Conservation (phyloP, 805 yeast genomes). For the Tetrapisispora fleetii region DNA sequence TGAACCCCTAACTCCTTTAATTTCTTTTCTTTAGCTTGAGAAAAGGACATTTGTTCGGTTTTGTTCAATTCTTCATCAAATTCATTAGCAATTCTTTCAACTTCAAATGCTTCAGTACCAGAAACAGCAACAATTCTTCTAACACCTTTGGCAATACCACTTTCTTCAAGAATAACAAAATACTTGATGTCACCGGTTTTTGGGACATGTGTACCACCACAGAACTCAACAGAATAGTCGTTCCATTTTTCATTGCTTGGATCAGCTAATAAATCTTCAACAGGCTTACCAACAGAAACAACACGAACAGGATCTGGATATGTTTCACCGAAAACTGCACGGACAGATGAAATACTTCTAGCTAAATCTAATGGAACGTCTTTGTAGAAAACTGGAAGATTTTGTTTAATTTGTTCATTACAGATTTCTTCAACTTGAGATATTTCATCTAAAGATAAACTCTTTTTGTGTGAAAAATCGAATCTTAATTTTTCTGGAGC, state of each 20-base stretch:
- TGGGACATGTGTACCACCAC: conserved; percentile 97
- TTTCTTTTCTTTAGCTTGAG: conserved; percentile 68
- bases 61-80: conserved; percentile 52
- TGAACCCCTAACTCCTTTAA: conserved; percentile 78
- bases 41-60: conserved; percentile 56
- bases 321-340: conserved; percentile 98
- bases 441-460: conserved; percentile 60
- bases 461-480: conserved; percentile 92
- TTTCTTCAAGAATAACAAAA: conserved; percentile 82
- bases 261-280: conserved; percentile 63
- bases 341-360: conserved; percentile 65
- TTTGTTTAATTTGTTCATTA: conserved; percentile 60
- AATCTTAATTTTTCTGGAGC: conserved; percentile 92
- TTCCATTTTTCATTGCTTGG: conserved; percentile 73
- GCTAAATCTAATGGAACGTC: conserved; percentile 73
- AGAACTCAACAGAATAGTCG: conserved; percentile 78
- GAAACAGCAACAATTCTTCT: conserved; percentile 97
- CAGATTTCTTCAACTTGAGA: conserved; percentile 65
- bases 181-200: conserved; percentile 91
- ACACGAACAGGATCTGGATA: conserved; percentile 99
- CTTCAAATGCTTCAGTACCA: conserved; percentile 82
- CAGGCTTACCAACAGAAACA: conserved; percentile 87
- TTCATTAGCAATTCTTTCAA: conserved; percentile 72
- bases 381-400: conserved; percentile 66
- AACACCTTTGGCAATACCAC: conserved; percentile 97